Evolutionary conservation across 305 asterid species (phyloP).

Genomic region (Rubia peregrina): DNA sequence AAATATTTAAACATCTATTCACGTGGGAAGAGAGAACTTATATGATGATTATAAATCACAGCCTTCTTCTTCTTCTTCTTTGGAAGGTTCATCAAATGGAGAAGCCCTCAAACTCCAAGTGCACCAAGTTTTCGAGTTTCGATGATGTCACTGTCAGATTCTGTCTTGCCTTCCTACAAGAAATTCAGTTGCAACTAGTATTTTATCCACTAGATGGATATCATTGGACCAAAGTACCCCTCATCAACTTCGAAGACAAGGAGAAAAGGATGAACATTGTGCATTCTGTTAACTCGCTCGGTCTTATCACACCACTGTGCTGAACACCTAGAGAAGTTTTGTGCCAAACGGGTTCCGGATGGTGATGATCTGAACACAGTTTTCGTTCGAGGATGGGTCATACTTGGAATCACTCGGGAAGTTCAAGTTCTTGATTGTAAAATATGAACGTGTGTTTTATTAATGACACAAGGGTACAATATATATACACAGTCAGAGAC

Average conservation of each 20-base stretch:
- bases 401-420: background rate
- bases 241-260: background rate
- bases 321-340: background rate
- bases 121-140: background rate
- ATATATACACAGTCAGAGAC: no score
- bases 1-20: no score
- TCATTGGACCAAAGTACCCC: background rate
- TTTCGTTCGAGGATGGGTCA: background rate
- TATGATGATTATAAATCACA: no score
- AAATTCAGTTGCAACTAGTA: background rate
- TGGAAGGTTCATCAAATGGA: constrained; percentile 16
- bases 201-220: background rate
- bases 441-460: no score
- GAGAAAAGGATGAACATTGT: background rate
- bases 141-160: background rate
- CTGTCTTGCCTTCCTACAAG: background rate
- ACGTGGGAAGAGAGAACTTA: no score
- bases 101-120: background rate
- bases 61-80: background rate
- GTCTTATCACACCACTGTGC: background rate
- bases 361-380: background rate
- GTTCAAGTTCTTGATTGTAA: background rate
- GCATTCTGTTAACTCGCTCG: background rate
- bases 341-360: background rate
- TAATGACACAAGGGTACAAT: no score